phyloP scores from a whole-genome alignment of 129 eudicot species.

The Ambrosia trifida region DNA sequence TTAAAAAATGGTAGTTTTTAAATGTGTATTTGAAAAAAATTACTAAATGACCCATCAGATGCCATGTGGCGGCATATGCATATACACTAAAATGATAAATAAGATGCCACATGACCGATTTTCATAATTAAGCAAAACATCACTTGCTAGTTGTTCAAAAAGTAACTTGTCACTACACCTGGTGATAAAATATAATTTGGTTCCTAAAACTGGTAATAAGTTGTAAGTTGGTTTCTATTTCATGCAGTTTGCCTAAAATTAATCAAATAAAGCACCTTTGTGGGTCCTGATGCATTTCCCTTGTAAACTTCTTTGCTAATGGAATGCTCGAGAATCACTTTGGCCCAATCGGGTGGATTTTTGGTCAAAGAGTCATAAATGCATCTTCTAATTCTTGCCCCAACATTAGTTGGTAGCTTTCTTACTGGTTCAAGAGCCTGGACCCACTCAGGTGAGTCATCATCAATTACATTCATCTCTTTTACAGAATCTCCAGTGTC shows the following conservation, averaged over 20 bases:
- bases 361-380: conserved; percentile 59
- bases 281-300: conserved; percentile 99
- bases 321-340: conserved; percentile 58
- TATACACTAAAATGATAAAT: background rate
- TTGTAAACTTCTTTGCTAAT: conserved; percentile 92
- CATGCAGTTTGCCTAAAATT: background rate
- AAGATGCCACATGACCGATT: background rate
- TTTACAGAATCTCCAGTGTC: conserved; percentile 50
- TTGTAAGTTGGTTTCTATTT: background rate
- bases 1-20: background rate
- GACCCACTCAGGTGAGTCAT: conserved; percentile 81
- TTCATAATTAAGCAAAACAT: background rate
- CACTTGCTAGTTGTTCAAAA: background rate
- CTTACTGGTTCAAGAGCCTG: conserved; percentile 86
- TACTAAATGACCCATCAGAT: background rate
- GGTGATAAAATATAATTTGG: background rate
- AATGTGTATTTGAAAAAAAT: background rate
- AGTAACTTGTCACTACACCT: background rate
- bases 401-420: conserved; percentile 96
- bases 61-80: background rate
- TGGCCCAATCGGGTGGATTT: conserved; percentile 98
- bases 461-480: conserved; percentile 33
- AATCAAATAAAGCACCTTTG: conserved; percentile 57
- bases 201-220: background rate
- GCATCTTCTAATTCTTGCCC: conserved; percentile 86